Conservation (phyloP, 23 red algal species). For the Pyropia yezoensis region DNA sequence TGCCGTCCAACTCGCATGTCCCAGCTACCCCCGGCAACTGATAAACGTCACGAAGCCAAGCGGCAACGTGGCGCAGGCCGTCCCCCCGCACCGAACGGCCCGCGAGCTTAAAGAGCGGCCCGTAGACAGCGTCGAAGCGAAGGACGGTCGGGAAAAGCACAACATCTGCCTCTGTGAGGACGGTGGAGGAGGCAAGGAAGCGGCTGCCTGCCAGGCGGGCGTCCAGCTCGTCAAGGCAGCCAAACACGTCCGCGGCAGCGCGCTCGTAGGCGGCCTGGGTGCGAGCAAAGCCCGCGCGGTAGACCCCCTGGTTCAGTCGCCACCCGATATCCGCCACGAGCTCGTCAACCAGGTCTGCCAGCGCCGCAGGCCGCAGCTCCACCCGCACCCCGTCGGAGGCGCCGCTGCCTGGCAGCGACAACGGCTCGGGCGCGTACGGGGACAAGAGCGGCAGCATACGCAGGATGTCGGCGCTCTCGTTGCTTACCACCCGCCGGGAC, state of each 20-base stretch:
- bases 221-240: constrained; percentile 58
- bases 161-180: constrained; percentile 69
- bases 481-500: constrained; percentile 40
- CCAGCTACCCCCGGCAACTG: constrained; percentile 45
- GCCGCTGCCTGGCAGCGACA: neutral
- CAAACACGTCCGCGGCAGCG: constrained; percentile 30
- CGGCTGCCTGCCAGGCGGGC: constrained; percentile 14
- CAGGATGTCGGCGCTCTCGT: constrained; percentile 81
- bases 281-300: constrained; percentile 84
- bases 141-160: constrained; percentile 84
- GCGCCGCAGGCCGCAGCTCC: neutral
- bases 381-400: neutral
- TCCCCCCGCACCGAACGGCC: constrained; percentile 59
- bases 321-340: constrained; percentile 29
- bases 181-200: constrained; percentile 36
- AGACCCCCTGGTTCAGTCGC: constrained; percentile 88
- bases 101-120: constrained; percentile 54
- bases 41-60: constrained; percentile 50
- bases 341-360: constrained; percentile 11
- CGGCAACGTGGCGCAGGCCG: constrained; percentile 29
- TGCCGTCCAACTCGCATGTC: constrained; percentile 67
- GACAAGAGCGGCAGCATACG: constrained; percentile 14
- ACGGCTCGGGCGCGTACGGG: no score
- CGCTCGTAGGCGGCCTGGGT: constrained; percentile 69
- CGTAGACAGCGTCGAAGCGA: constrained; percentile 84